Conservation (phyloP, 73 alveolate genomes). For the Tetrahymena elliotti region DNA sequence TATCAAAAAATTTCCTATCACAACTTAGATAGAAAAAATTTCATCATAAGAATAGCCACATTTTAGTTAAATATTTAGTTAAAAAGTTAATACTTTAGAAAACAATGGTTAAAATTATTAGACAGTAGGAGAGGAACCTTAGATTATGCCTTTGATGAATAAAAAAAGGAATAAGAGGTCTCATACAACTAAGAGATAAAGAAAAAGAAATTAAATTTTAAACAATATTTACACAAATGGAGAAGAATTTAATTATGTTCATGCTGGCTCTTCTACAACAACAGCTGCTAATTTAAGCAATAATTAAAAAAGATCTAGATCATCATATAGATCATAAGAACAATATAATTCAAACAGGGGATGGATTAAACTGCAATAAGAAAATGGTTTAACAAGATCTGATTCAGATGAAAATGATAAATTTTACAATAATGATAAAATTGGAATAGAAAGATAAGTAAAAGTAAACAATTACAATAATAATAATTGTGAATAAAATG, state of each 20-base stretch:
- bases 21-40: neutral
- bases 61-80: neutral
- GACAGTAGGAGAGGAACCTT: neutral
- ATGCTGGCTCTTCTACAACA: neutral
- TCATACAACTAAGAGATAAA: neutral
- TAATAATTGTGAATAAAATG: neutral
- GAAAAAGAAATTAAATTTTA: neutral
- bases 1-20: neutral
- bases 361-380: neutral
- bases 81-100: neutral
- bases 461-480: neutral
- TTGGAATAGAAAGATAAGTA: neutral
- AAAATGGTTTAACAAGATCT: neutral
- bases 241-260: neutral
- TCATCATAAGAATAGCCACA: neutral
- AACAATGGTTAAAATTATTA: neutral
- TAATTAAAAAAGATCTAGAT: neutral
- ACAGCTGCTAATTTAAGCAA: neutral
- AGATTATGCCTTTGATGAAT: neutral
- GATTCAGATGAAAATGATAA: neutral
- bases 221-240: neutral
- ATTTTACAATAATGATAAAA: neutral
- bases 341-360: neutral
- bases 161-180: neutral
- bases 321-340: neutral